A percentile compares a stretch with the other conserved stretches of the same genome.
Evolutionary conservation across 2,329 filamentous ascomycete species (phyloP).

Genomic region (Curvularia sp.): DNA sequence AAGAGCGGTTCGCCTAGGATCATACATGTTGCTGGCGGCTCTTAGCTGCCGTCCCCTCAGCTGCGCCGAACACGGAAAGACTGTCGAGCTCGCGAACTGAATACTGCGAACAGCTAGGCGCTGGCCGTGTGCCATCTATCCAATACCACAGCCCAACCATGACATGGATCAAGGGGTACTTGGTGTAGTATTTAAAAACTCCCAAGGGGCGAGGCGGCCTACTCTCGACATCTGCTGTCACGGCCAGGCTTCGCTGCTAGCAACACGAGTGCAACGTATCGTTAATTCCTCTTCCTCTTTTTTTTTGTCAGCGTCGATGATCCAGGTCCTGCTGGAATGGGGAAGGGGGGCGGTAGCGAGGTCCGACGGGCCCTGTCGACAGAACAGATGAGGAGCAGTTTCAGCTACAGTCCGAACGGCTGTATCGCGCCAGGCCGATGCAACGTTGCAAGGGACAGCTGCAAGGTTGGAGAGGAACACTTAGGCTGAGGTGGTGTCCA

Average conservation of each 20-base stretch:
- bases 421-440: constrained; percentile 14
- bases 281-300: background rate
- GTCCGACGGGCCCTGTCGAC: constrained; percentile 3
- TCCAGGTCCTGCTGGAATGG: constrained; percentile 1
- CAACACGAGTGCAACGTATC: background rate
- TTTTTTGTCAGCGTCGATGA: constrained; percentile 4
- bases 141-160: background rate
- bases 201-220: background rate
- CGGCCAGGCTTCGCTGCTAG: background rate
- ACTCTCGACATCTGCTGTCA: background rate
- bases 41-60: constrained; percentile 30
- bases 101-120: constrained; percentile 8
- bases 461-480: constrained; percentile 14
- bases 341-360: constrained; percentile 6
- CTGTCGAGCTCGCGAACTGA: constrained; percentile 6
- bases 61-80: constrained; percentile 7
- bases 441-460: constrained; percentile 18
- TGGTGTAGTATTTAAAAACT: background rate
- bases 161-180: background rate
- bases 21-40: constrained; percentile 21
- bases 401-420: constrained; percentile 14
- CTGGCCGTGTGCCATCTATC: background rate
- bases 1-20: constrained; percentile 30
- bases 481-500: constrained; percentile 19
- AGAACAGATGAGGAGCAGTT: constrained; percentile 11